Conservation (phyloP, 1,139 yeast genomes). For the Kluyveromyces sp. region DNA sequence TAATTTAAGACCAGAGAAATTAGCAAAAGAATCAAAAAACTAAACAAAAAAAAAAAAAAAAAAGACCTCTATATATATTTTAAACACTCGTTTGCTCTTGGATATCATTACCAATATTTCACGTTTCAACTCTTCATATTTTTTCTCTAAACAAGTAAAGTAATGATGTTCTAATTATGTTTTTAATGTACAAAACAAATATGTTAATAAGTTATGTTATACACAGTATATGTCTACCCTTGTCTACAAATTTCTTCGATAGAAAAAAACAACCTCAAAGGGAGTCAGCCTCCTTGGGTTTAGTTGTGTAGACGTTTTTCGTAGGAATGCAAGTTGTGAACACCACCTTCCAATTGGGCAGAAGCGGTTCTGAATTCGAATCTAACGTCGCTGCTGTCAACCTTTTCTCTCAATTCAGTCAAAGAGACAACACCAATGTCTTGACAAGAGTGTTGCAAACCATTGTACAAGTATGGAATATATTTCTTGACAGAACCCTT, state of each 20-base stretch:
- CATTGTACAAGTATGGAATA: constrained; percentile 87
- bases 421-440: constrained; percentile 85
- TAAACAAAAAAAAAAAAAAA: no score
- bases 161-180: no score
- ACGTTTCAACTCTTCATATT: no score
- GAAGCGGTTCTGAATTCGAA: constrained; percentile 98
- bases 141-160: no score
- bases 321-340: constrained; percentile 90
- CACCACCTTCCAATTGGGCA: constrained; percentile 99
- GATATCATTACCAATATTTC: no score
- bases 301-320: constrained; percentile 95
- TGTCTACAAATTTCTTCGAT: no score
- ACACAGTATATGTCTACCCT: no score
- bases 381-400: constrained; percentile 65
- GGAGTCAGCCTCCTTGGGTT: constrained; percentile 5
- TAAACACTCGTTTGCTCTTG: no score
- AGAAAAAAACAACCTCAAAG: neutral
- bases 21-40: neutral
- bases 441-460: constrained; percentile 97
- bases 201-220: no score
- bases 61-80: no score
- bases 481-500: constrained; percentile 93
- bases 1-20: neutral
- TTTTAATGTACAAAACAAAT: no score
- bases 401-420: constrained; percentile 54